Conservation (phyloP, 108 stramenopile genomes). For the Discostella stelligeroides region DNA sequence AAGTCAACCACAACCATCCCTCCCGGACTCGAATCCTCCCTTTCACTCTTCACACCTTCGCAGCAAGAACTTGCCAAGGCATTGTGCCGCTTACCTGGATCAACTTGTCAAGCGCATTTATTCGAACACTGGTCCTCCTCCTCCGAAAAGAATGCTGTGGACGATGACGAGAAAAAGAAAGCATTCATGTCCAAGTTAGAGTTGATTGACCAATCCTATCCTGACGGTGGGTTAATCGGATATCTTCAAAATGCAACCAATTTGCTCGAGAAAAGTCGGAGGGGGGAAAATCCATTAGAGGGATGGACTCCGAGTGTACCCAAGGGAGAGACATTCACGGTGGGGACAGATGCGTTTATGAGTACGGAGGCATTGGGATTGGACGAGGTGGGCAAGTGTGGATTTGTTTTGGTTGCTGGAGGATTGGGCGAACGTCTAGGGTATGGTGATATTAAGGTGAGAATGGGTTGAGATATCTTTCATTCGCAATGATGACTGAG, state of each 20-base stretch:
- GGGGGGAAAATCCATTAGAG: conserved; percentile 94
- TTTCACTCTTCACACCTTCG: conserved; percentile 36
- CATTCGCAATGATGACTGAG: background rate
- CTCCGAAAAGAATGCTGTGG: conserved; percentile 2
- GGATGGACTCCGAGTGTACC: conserved; percentile 93
- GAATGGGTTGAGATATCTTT: background rate
- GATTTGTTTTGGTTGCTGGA: conserved; percentile 93
- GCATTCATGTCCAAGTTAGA: conserved; percentile 61
- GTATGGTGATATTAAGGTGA: conserved; percentile 95
- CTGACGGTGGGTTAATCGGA: conserved; percentile 55
- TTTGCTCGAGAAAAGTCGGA: conserved; percentile 54
- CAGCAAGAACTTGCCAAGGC: conserved; percentile 51
- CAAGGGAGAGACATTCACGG: conserved; percentile 64
- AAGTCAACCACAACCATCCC: conserved; percentile 16
- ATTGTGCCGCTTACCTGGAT: conserved; percentile 42
- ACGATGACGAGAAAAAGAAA: conserved; percentile 29
- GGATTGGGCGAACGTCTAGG: conserved; percentile 98
- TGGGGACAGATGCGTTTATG: conserved; percentile 68
- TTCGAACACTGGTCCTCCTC: conserved; percentile 55
- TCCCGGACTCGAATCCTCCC: conserved; percentile 23
- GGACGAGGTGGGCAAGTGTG: conserved; percentile 63
- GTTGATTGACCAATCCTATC: conserved; percentile 64
- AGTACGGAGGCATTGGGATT: conserved; percentile 66
- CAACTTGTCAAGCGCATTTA: conserved; percentile 61
- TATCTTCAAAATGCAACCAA: conserved; percentile 71